Percentiles rank a stretch among this genome's conserved stretches.
Conservation (phyloP, 2,329 filamentous ascomycete species). For the Exutisphaerella laricina region DNA sequence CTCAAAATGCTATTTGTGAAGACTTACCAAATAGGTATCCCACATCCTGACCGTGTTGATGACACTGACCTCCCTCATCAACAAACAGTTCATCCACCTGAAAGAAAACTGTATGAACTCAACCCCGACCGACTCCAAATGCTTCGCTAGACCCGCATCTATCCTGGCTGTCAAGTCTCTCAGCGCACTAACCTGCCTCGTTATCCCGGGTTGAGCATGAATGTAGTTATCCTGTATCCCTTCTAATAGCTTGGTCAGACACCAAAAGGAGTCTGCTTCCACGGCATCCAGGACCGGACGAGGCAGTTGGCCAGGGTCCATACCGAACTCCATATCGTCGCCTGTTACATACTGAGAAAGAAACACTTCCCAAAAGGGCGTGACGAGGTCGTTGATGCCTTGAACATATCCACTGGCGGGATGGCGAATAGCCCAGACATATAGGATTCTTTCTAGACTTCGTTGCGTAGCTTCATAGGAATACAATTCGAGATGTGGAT, state of each 20-base stretch:
- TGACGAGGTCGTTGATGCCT: slow-evolving; percentile 96
- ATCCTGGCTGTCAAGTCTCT: slow-evolving; percentile 88
- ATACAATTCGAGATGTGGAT: slow-evolving; percentile 92
- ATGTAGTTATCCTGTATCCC: slow-evolving; percentile 99
- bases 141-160: slow-evolving; percentile 74
- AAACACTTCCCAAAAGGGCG: slow-evolving; percentile 97
- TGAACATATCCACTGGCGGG: slow-evolving; percentile 97
- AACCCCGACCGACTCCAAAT: slow-evolving; percentile 83
- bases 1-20: no score
- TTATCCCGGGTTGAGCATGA: slow-evolving; percentile 92
- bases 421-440: slow-evolving; percentile 96
- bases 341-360: slow-evolving; percentile 93
- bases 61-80: slow-evolving; percentile 97
- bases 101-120: slow-evolving; percentile 99
- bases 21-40: slow-evolving; percentile 91
- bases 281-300: slow-evolving; percentile 89
- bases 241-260: slow-evolving; percentile 93
- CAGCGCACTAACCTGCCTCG: slow-evolving; percentile 82
- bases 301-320: slow-evolving; percentile 94
- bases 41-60: slow-evolving; percentile 98
- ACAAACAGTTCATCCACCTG: slow-evolving; percentile 97
- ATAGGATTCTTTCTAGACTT: slow-evolving; percentile 88
- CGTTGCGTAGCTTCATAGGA: slow-evolving; percentile 93
- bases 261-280: slow-evolving; percentile 98
- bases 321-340: slow-evolving; percentile 81